Evolutionary conservation across 2,329 filamentous ascomycete genomes (phyloP).

Genomic region (Verticillium tricorpus): DNA sequence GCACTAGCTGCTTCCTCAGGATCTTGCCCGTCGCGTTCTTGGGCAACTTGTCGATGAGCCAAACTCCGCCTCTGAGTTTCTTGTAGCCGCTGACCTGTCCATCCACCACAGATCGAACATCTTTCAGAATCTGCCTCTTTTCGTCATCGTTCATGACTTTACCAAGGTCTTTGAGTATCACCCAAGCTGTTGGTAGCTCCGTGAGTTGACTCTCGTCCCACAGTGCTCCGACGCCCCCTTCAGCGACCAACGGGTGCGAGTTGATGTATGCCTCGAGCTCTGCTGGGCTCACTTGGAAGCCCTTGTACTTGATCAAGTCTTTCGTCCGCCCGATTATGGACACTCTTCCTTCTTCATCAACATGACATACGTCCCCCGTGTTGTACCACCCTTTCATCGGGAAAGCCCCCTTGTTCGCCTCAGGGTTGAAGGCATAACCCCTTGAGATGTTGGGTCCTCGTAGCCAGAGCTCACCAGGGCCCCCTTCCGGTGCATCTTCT

Average conservation of each 20-base stretch:
- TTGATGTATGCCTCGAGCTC: constrained; percentile 32
- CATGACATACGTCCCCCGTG: constrained; percentile 38
- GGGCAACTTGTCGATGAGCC: constrained; percentile 25
- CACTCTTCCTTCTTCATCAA: constrained; percentile 25
- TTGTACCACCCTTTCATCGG: constrained; percentile 35
- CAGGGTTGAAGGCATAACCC: constrained; percentile 35
- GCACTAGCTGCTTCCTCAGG: constrained; percentile 12
- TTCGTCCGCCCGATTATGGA: constrained; percentile 33
- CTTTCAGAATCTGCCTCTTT: constrained; percentile 16
- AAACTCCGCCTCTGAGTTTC: constrained; percentile 32
- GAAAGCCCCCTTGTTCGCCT: constrained; percentile 31
- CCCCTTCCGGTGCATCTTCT: constrained; percentile 28
- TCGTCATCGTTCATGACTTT: constrained; percentile 1
- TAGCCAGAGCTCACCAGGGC: constrained; percentile 38
- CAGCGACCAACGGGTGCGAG: constrained; percentile 29
- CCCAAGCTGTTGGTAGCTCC: constrained; percentile 32
- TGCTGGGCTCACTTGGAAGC: constrained; percentile 32
- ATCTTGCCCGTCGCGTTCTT: constrained; percentile 34
- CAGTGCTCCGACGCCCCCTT: constrained; percentile 27
- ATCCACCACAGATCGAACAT: constrained; percentile 26
- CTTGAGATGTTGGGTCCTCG: constrained; percentile 37
- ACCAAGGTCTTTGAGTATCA: constrained; percentile 21
- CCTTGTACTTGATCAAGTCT: constrained; percentile 37
- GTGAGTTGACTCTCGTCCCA: constrained; percentile 33
- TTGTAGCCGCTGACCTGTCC: constrained; percentile 35